phyloP scores from a whole-genome alignment of 2,329 filamentous ascomycete genomes.

The Colletotrichum sp. region DNA sequence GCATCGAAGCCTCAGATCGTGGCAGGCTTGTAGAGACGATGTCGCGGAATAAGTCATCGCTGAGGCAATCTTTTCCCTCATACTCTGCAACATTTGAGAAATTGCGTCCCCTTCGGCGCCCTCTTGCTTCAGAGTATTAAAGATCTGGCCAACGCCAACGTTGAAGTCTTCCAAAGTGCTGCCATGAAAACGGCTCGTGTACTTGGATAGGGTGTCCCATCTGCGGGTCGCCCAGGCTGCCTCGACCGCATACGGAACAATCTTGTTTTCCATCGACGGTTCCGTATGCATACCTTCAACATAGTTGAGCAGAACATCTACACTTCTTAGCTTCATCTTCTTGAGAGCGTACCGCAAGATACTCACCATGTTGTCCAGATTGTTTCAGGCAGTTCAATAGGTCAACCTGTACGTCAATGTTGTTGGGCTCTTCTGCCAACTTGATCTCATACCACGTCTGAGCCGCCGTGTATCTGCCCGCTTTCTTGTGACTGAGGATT shows the following conservation, averaged over 20 bases:
- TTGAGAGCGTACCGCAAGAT: not conserved
- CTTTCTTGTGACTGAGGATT: constrained; percentile 89
- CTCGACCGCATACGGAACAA: constrained; percentile 86
- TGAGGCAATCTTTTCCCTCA: constrained; percentile 74
- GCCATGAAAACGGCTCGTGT: constrained; percentile 60
- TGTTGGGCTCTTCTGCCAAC: constrained; percentile 77
- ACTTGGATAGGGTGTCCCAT: constrained; percentile 76
- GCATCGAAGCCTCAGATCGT: constrained; percentile 82
- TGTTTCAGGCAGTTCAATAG: constrained; percentile 89
- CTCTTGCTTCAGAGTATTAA: constrained; percentile 64
- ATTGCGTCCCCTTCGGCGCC: constrained; percentile 55
- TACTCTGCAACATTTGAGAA: constrained; percentile 57
- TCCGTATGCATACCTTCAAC: constrained; percentile 74
- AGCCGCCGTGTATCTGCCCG: constrained; percentile 90
- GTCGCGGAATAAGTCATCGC: constrained; percentile 79
- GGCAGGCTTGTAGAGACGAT: constrained; percentile 80
- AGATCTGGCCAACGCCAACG: constrained; percentile 69
- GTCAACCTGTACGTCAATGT: constrained; percentile 79
- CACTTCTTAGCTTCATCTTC: constrained; percentile 23
- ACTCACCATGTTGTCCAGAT: constrained; percentile 88
- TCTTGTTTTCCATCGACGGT: constrained; percentile 57
- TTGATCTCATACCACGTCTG: constrained; percentile 98
- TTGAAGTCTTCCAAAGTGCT: constrained; percentile 74
- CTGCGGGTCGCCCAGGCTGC: constrained; percentile 89
- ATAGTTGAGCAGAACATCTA: constrained; percentile 85